Conservation (phyloP, 768 basidiomycete species). For the Pleurotus pulmonarius region DNA sequence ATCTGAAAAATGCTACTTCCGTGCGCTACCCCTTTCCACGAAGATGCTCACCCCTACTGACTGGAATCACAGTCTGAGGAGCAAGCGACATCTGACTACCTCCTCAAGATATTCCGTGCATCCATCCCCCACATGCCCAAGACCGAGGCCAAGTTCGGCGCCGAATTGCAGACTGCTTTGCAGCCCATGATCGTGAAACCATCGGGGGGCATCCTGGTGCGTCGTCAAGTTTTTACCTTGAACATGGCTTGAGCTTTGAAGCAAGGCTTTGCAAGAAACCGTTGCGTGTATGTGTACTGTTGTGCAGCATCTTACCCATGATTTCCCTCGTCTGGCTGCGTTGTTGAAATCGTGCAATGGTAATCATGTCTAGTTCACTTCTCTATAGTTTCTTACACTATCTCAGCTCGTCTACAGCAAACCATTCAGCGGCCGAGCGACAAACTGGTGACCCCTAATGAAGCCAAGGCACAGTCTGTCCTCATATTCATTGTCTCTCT, state of each 20-base stretch:
- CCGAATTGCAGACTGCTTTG: constrained; percentile 75
- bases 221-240: neutral
- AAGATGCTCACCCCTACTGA: no score
- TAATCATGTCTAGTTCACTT: constrained; percentile 25
- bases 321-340: constrained; percentile 72
- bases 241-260: no score
- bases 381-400: neutral
- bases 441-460: constrained; percentile 40
- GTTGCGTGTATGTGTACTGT: constrained; percentile 91
- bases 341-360: constrained; percentile 86
- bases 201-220: constrained; percentile 65
- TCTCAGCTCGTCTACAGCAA: constrained; percentile 60
- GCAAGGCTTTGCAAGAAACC: constrained; percentile 81
- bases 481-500: constrained; percentile 83
- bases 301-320: constrained; percentile 82
- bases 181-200: constrained; percentile 94
- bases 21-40: constrained; percentile 47
- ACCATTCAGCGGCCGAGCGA: constrained; percentile 40
- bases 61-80: constrained; percentile 79
- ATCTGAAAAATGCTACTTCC: constrained; percentile 78
- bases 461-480: constrained; percentile 56
- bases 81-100: constrained; percentile 75
- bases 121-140: constrained; percentile 88
- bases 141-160: constrained; percentile 84
- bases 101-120: constrained; percentile 84